Evolutionary conservation across 1,139 yeast genomes (phyloP).

Genomic region (Yarrowia galli): DNA sequence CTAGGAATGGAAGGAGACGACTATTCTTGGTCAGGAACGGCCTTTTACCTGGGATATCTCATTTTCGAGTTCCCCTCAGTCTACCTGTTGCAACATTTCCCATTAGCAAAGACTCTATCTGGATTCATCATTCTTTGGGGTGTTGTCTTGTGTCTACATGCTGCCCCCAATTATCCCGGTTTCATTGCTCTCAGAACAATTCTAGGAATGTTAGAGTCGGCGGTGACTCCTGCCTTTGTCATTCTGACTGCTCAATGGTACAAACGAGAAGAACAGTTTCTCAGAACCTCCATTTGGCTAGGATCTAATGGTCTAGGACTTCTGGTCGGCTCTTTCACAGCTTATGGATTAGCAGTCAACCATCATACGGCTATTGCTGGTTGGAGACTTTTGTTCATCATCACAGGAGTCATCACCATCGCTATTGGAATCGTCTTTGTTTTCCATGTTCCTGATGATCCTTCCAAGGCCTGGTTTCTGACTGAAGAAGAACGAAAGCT

Average conservation of each 20-base stretch:
- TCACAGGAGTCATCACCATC: constrained; percentile 59
- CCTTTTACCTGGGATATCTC: constrained; percentile 60
- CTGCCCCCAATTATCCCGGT: constrained; percentile 60
- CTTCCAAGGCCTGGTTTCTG: constrained; percentile 62
- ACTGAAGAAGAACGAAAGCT: constrained; percentile 58
- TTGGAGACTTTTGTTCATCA: constrained; percentile 61
- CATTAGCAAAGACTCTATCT: constrained; percentile 60
- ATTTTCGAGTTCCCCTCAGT: constrained; percentile 61
- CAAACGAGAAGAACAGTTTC: constrained; percentile 59
- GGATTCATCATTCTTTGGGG: constrained; percentile 61
- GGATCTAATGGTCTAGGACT: constrained; percentile 66
- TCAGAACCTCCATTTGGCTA: constrained; percentile 59
- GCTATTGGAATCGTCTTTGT: constrained; percentile 58
- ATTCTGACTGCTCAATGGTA: constrained; percentile 65
- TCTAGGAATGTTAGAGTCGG: constrained; percentile 64
- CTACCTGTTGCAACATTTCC: constrained; percentile 56
- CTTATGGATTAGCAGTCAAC: constrained; percentile 57
- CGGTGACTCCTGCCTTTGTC: constrained; percentile 66
- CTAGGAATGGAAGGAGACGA: constrained; percentile 51
- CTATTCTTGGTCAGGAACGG: constrained; percentile 62
- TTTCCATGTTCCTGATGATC: constrained; percentile 60
- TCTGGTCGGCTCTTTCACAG: constrained; percentile 61
- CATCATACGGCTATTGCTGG: constrained; percentile 52
- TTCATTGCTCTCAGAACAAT: constrained; percentile 59
- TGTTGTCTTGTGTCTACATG: constrained; percentile 56